A percentile compares a stretch with the other conserved stretches of the same genome.
phyloP scores from a whole-genome alignment of 2,329 filamentous ascomycete genomes.

The Phaeosphaeria sp. region DNA sequence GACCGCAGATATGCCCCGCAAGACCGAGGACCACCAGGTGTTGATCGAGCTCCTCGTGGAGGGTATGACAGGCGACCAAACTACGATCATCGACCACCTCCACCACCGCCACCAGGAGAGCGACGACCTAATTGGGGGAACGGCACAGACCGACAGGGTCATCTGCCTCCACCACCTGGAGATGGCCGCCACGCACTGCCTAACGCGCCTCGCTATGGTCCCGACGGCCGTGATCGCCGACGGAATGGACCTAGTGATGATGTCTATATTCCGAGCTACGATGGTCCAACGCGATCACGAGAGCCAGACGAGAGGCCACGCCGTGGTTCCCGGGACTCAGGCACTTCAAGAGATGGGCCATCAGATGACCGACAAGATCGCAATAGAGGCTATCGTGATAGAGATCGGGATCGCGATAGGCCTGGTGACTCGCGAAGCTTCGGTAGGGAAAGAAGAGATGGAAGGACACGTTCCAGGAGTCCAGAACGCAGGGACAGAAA shows the following conservation, averaged over 20 bases:
- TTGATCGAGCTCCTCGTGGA: constrained; percentile 35
- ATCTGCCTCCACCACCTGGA: constrained; percentile 45
- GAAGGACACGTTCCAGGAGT: constrained; percentile 43
- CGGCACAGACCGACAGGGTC: constrained; percentile 28
- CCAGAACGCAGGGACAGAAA: constrained; percentile 40
- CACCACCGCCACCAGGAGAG: constrained; percentile 40
- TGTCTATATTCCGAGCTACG: constrained; percentile 55
- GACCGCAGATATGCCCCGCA: constrained; percentile 42
- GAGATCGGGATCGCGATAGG: constrained; percentile 27
- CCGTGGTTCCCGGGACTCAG: constrained; percentile 42
- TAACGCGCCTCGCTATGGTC: constrained; percentile 42
- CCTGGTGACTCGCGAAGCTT: constrained; percentile 30
- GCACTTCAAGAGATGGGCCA: constrained; percentile 42
- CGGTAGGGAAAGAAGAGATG: constrained; percentile 37
- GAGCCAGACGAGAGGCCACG: constrained; percentile 45
- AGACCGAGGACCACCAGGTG: constrained; percentile 50
- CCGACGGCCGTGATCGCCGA: constrained; percentile 27
- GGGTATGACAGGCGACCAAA: constrained; percentile 35
- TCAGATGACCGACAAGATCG: constrained; percentile 39
- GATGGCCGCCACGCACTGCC: constrained; percentile 46
- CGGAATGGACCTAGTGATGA: constrained; percentile 40
- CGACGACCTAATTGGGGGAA: constrained; percentile 43
- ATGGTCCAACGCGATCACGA: constrained; percentile 38
- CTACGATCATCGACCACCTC: constrained; percentile 39
- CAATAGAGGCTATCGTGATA: constrained; percentile 25